Percentiles rank a stretch among this genome's conserved stretches.
Conservation (phyloP, 768 basidiomycete species). For the Termitomyces sp. region DNA sequence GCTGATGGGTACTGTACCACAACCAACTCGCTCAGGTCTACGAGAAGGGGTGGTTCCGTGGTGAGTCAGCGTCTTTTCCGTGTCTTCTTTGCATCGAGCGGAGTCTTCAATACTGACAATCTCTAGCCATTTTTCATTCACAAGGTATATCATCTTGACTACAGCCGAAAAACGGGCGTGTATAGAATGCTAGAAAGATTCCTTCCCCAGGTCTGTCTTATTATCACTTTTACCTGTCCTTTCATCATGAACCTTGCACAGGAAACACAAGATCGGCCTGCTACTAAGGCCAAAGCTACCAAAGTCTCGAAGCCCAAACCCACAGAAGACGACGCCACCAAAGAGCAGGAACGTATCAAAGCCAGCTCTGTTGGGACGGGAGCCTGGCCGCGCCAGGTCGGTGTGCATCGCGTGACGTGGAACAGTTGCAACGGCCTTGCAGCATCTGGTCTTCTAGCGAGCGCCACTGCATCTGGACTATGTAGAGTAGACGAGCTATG, state of each 20-base stretch:
- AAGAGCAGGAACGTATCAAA: conserved; percentile 23
- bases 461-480: conserved; percentile 80
- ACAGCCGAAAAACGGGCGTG: conserved; percentile 68
- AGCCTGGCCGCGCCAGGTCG: conserved; percentile 78
- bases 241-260: neutral
- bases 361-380: conserved; percentile 43
- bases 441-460: conserved; percentile 60
- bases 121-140: conserved; percentile 72
- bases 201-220: conserved; percentile 56
- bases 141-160: conserved; percentile 85
- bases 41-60: conserved; percentile 67
- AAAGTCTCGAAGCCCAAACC: conserved; percentile 38
- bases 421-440: conserved; percentile 70
- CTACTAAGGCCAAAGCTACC: conserved; percentile 45
- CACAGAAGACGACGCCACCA: conserved; percentile 25
- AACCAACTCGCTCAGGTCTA: conserved; percentile 66
- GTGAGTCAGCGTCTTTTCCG: conserved; percentile 36
- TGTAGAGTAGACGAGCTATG: conserved; percentile 79
- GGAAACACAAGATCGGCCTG: conserved; percentile 19
- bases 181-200: conserved; percentile 90
- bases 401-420: conserved; percentile 79
- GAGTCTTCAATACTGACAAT: neutral
- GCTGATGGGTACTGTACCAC: conserved; percentile 82
- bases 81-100: neutral
- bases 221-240: neutral